Evolutionary conservation across 2,329 filamentous ascomycete species (phyloP), one percentile per base, ranked within the genome.

Genomic region (Lojkania enalia): DNA sequence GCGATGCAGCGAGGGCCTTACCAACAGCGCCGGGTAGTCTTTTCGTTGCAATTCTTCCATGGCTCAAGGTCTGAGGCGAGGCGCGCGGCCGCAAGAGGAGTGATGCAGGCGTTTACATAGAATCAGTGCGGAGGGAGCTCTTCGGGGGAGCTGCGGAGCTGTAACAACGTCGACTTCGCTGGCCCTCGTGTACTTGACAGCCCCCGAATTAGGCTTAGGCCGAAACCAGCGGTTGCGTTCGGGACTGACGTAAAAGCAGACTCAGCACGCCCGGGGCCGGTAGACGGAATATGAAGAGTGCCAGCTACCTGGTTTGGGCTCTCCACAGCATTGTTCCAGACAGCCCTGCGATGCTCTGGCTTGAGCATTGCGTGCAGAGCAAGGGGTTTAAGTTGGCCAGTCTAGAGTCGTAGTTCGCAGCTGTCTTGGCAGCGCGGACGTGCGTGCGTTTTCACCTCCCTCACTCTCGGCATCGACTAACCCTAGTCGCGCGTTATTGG

Each of bases 11-110:
- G 39, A 27, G 42, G 51, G 48, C 55, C 87, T 79, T 79, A 96
- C 92, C 85, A 96, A 85, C 82, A 97, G 86, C 60, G 85, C 86
- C 71, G 92, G 90, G 78, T 97, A 97, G 74, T 96, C 92, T 72
- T 87, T 80, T 74, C 90, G 84, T 69, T 88, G 85, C 66, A 92
- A 81, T 64, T 33, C n/a, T 9, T 86, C 85, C 69, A 74, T 74
- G 53, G 56, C 55, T 54, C 48, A 39, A 46, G 42, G 46, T 49
- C 37, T 42, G 44, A 54, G 44, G 48, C 46, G 46, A 45, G 54
- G 61, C 57, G 58, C 61, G 57, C 58, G 57, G 63, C 62, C 63
- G 50, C 54, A 40, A 44, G 38, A 36, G 29, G 45, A 51, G 52
- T 39, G 47, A 40, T 49, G 37, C 51, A 46, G 46, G 33, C 39